Evolutionary conservation across 1,139 yeast genomes (phyloP).

Genomic region (Magnusiomyces fungicola): DNA sequence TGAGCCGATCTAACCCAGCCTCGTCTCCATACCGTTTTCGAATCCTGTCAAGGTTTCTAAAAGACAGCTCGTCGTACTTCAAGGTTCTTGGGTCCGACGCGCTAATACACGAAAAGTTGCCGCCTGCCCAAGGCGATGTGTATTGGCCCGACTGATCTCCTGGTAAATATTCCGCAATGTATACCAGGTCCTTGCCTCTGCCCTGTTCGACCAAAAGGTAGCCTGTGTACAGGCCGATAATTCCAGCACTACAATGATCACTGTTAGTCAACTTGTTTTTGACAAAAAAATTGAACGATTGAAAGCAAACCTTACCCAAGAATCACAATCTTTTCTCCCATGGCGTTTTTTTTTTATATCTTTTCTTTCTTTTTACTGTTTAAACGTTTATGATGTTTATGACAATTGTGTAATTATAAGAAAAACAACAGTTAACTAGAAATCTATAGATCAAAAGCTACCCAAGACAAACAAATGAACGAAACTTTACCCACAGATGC

Average conservation of each 20-base stretch:
- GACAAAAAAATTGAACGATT: not conserved
- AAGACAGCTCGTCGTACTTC: conserved; percentile 46
- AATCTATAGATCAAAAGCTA: no score
- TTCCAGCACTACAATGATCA: conserved; percentile 58
- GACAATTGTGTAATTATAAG: no score
- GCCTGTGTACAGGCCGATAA: conserved; percentile 61
- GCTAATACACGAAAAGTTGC: conserved; percentile 52
- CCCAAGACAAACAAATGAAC: no score
- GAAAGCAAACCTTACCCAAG: conserved; percentile 19
- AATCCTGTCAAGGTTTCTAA: conserved; percentile 38
- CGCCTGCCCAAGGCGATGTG: conserved; percentile 56
- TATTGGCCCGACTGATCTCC: conserved; percentile 55
- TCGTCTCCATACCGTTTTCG: conserved; percentile 42
- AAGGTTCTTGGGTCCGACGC: conserved; percentile 46
- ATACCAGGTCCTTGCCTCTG: conserved; percentile 41
- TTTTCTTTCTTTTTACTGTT: no score
- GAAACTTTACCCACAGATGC: no score
- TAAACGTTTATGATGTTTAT: no score
- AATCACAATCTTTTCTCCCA: conserved; percentile 25
- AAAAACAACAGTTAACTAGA: no score
- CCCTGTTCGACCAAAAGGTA: conserved; percentile 42
- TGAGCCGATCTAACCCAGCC: conserved; percentile 46
- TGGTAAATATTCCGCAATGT: conserved; percentile 51
- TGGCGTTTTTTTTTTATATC: no score
- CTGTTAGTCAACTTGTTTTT: not conserved